These are phyloP conservation scores for Suhomyces sp. DNA, from an alignment of 805 yeast genomes.

Conservation along the genomic window DNA sequence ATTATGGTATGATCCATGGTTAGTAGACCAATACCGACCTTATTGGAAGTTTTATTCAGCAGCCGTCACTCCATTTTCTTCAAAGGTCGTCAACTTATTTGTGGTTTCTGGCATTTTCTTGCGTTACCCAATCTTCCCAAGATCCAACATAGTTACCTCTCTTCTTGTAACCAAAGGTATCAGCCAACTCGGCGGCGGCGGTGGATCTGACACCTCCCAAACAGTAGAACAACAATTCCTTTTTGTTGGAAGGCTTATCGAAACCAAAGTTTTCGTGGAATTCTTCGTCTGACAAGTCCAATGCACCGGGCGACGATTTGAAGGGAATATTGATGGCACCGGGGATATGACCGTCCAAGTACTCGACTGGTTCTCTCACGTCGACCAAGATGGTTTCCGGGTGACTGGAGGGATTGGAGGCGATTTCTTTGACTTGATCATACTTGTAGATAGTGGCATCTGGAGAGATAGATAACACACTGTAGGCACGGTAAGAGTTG, in stretches of 20 bases:
- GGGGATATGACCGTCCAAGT: conserved; percentile 73
- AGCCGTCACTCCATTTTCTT: too few species aligned
- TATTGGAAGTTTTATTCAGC: too few species aligned
- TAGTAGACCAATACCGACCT: too few species aligned
- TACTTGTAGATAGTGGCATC: conserved; percentile 54
- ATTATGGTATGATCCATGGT: too few species aligned
- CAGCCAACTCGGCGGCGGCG: conserved; percentile 88
- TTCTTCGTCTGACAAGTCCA: conserved; percentile 74
- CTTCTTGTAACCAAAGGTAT: conserved; percentile 80
- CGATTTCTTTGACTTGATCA: conserved; percentile 48
- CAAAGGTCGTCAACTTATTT: too few species aligned
- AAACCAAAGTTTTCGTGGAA: conserved; percentile 81
- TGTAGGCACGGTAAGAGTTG: conserved; percentile 18
- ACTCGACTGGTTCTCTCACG: conserved; percentile 90
- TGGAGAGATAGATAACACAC: conserved; percentile 37
- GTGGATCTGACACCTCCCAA: conserved; percentile 89
- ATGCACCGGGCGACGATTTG: conserved; percentile 89
- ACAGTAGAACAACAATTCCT: conserved; percentile 86
- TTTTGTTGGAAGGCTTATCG: conserved; percentile 67
- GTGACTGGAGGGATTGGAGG: conserved; percentile 37
- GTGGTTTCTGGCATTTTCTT: conserved; percentile 25
- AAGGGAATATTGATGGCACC: conserved; percentile 84
- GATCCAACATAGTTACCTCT: conserved; percentile 88
- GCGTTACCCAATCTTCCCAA: conserved; percentile 74
- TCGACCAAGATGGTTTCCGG: conserved; percentile 67